Conservation (phyloP, 208 protist genomes). For the Phytomonas sp. region DNA sequence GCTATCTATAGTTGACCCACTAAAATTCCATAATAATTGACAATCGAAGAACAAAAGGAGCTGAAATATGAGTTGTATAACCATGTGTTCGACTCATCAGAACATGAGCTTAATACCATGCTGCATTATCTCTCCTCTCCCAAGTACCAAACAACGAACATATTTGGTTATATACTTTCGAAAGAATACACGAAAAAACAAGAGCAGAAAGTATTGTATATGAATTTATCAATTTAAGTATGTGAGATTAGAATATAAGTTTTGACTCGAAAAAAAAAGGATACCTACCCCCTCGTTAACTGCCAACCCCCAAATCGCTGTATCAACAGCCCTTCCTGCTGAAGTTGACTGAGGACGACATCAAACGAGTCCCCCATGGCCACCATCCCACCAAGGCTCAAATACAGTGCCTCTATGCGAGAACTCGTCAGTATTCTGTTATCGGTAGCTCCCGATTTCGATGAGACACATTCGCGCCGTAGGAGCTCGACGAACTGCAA, state of each 20-base stretch:
- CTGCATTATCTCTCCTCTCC: neutral
- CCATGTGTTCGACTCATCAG: neutral
- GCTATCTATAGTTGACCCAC: neutral
- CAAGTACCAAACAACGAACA: neutral
- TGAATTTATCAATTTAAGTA: conserved; percentile 5
- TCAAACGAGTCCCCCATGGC: conserved; percentile 36
- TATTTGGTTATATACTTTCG: neutral
- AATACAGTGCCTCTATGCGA: conserved; percentile 21
- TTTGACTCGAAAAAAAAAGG: neutral
- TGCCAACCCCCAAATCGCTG: conserved; percentile 38
- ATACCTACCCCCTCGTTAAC: conserved; percentile 3
- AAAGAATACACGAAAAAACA: conserved; percentile 9
- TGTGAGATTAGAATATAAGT: conserved; percentile 17
- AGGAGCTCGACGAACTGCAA: conserved; percentile 6
- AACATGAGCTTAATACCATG: neutral
- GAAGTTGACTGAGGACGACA: conserved; percentile 44
- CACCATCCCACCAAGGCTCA: conserved; percentile 28
- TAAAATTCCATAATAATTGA: neutral
- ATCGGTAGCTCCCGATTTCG: neutral
- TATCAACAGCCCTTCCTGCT: conserved; percentile 49
- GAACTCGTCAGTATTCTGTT: neutral
- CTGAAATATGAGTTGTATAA: conserved; percentile 1
- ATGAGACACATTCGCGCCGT: conserved; percentile 5
- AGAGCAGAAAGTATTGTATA: conserved; percentile 7
- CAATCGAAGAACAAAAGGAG: neutral